These are phyloP conservation scores for Zasmidium cellare DNA, from an alignment of 2,329 filamentous ascomycete species.

Conservation along the genomic window DNA sequence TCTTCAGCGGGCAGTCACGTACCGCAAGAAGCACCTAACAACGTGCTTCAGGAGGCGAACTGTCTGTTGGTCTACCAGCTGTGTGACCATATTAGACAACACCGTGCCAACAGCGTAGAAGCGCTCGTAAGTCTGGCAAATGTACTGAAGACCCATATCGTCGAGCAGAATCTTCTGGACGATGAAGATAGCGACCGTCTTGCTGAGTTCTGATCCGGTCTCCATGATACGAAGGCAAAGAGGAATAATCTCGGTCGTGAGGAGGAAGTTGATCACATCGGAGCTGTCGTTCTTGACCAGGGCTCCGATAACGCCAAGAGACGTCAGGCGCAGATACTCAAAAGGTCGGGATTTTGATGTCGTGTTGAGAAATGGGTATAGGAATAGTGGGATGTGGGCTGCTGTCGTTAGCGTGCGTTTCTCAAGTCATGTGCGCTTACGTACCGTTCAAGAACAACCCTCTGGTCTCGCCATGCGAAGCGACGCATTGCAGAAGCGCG, in stretches of 20 bases:
- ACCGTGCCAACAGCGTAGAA: slow-evolving; percentile 98
- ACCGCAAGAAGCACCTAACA: slow-evolving; percentile 94
- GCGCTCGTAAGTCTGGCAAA: slow-evolving; percentile 96
- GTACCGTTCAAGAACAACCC: slow-evolving; percentile 90
- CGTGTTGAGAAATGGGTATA: slow-evolving; percentile 98
- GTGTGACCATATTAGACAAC: slow-evolving; percentile 96
- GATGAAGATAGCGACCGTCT: slow-evolving; percentile 99
- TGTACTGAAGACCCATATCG: slow-evolving; percentile 95
- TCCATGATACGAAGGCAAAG: slow-evolving; percentile 98
- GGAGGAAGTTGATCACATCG: slow-evolving; percentile 97
- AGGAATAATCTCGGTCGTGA: slow-evolving; percentile 98
- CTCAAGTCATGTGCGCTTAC: slow-evolving; percentile 24
- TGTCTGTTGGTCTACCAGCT: slow-evolving; percentile 96
- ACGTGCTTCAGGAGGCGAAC: slow-evolving; percentile 95
- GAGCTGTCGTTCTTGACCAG: slow-evolving; percentile 98
- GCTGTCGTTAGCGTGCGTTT: slow-evolving; percentile 17
- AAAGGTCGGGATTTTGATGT: slow-evolving; percentile 97
- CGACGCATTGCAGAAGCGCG: slow-evolving; percentile 92
- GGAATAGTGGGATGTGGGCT: slow-evolving; percentile 97
- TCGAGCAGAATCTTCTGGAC: slow-evolving; percentile 98
- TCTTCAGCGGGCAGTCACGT: slow-evolving; percentile 36
- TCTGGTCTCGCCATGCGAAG: slow-evolving; percentile 93
- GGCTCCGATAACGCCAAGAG: slow-evolving; percentile 92
- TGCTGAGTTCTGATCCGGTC: slow-evolving; percentile 95
- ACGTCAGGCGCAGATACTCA: slow-evolving; percentile 94